phyloP scores from a whole-genome alignment of 345 rosid species.

The Hypericum androsaemum region DNA sequence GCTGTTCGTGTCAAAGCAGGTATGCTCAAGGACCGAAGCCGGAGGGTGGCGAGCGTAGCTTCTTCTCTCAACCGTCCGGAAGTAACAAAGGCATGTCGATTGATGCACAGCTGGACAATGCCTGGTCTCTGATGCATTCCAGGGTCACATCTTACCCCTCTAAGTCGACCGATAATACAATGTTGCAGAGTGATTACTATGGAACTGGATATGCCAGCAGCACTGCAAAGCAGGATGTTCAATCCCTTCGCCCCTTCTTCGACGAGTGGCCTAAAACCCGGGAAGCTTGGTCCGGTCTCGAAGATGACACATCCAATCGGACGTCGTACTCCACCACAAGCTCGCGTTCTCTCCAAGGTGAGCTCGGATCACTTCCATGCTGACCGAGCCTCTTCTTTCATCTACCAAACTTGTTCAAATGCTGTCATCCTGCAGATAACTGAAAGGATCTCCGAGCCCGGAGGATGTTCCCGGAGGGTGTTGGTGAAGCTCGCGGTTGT shows the following conservation, averaged over 20 bases:
- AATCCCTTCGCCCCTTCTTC: conserved; percentile 45
- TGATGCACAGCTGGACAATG: conserved; percentile 20
- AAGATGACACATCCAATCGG: conserved; percentile 33
- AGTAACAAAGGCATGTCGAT: conserved; percentile 28
- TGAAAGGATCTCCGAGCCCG: too few relatives aligned
- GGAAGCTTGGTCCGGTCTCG: conserved; percentile 36
- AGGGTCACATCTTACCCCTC: conserved; percentile 20
- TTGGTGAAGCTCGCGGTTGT: too few relatives aligned
- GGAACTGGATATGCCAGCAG: conserved; percentile 13
- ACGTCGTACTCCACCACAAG: conserved; percentile 35
- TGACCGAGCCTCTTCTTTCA: too few relatives aligned
- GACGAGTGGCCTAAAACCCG: conserved; percentile 48
- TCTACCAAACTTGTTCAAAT: too few relatives aligned
- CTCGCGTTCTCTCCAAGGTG: conserved; percentile 35
- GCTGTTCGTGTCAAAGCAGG: conserved; percentile 12
- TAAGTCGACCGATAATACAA: conserved; percentile 17
- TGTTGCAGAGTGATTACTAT: conserved; percentile 27
- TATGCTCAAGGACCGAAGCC: conserved; percentile 38
- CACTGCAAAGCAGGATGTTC: conserved; percentile 29
- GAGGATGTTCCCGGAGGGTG: too few relatives aligned
- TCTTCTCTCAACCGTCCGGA: conserved; percentile 36
- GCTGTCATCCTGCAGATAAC: too few relatives aligned
- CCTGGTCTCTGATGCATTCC: conserved; percentile 42
- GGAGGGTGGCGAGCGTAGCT: conserved; percentile 31
- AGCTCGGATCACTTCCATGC: conserved; percentile 3